Percentiles rank a stretch among this genome's conserved stretches.
Evolutionary conservation across 805 yeast genomes (phyloP).

Genomic region (Candida peoriensis): DNA sequence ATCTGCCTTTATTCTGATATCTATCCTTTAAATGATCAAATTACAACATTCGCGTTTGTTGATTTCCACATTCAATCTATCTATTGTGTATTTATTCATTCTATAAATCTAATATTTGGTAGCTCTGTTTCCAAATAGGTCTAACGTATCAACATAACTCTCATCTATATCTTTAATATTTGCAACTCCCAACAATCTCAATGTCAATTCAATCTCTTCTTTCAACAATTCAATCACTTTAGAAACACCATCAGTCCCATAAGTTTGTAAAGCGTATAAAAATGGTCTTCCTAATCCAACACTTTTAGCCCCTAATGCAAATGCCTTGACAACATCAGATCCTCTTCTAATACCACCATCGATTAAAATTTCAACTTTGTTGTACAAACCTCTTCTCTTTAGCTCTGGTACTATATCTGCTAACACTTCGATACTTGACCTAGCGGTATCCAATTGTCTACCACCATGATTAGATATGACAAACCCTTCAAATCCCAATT

Average conservation of each 20-base stretch:
- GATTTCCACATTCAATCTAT: too few relatives aligned
- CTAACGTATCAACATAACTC: conserved; percentile 31
- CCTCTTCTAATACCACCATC: conserved; percentile 82
- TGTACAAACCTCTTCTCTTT: conserved; percentile 34
- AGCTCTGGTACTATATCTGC: conserved; percentile 47
- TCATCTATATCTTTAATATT: conserved; percentile 40
- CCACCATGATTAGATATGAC: conserved; percentile 75
- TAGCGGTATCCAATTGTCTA: conserved; percentile 58
- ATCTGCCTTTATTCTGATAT: too few relatives aligned
- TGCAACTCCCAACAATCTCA: conserved; percentile 62
- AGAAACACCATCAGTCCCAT: conserved; percentile 70
- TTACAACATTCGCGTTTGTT: too few relatives aligned
- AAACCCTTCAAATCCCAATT: conserved; percentile 56
- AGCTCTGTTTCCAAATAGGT: conserved; percentile 5
- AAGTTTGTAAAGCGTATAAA: conserved; percentile 71
- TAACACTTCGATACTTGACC: conserved; percentile 58
- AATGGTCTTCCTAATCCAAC: conserved; percentile 75
- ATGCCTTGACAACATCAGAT: conserved; percentile 70
- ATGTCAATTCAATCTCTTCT: conserved; percentile 56
- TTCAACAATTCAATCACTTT: conserved; percentile 59
- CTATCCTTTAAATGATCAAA: too few relatives aligned
- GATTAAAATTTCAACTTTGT: conserved; percentile 55
- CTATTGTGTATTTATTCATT: too few relatives aligned
- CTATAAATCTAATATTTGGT: too few relatives aligned
- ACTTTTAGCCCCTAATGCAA: conserved; percentile 73